Conservation (phyloP, 2,329 filamentous ascomycete species). For the Sclerotinia subarctica region DNA sequence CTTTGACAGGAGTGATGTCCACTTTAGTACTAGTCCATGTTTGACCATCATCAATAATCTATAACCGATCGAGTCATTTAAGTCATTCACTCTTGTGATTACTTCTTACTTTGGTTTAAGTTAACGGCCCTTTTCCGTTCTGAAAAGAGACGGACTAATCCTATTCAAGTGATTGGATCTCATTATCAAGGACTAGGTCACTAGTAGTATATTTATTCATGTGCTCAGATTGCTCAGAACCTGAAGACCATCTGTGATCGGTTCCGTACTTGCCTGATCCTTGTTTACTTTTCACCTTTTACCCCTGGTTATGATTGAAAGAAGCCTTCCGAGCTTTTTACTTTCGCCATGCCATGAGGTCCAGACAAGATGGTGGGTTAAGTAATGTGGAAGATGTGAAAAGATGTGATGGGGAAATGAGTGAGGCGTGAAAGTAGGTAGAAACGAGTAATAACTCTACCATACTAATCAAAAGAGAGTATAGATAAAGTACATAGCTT, state of each 20-base stretch:
- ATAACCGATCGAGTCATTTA: background rate
- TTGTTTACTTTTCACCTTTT: background rate
- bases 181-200: too few relatives aligned
- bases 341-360: background rate
- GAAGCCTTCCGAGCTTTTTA: background rate
- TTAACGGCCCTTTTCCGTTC: background rate
- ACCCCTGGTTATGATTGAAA: background rate
- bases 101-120: background rate
- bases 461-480: background rate
- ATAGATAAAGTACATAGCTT: background rate
- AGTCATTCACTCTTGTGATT: background rate
- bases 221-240: background rate
- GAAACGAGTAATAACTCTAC: background rate
- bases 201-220: background rate
- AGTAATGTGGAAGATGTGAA: background rate
- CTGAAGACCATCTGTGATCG: slow-evolving; percentile 4
- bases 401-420: background rate
- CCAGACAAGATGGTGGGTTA: slow-evolving; percentile 6
- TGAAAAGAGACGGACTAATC: rapidly evolving
- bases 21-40: rapidly evolving
- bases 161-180: background rate
- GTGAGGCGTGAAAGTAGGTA: background rate
- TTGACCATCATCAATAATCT: rapidly evolving
- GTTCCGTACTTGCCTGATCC: background rate
- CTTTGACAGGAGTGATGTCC: background rate